Evolutionary conservation across 805 yeast species (phyloP).

Genomic region (Pichia scutulata): DNA sequence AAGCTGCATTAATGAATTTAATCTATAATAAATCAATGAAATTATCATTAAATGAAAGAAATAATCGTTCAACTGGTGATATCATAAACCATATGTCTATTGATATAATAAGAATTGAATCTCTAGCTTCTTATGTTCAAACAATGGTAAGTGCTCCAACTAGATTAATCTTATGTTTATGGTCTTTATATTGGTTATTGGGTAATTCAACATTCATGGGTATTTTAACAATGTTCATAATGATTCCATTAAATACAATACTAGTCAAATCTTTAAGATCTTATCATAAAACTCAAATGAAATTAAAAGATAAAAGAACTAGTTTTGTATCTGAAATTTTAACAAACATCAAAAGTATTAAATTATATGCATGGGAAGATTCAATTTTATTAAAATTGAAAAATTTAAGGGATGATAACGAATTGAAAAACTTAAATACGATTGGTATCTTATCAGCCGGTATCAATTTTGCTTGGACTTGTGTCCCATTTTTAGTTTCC

Average conservation of each 20-base stretch:
- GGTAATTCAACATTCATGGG: constrained; percentile 59
- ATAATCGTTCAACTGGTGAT: constrained; percentile 62
- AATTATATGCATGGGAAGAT: constrained; percentile 62
- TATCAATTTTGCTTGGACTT: constrained; percentile 50
- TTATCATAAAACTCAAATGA: constrained; percentile 51
- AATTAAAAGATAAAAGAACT: constrained; percentile 52
- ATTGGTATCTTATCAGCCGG: constrained; percentile 42
- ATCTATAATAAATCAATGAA: constrained; percentile 63
- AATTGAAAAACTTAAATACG: constrained; percentile 41
- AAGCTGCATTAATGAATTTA: constrained; percentile 58
- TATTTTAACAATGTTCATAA: constrained; percentile 39
- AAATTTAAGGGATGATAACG: constrained; percentile 50
- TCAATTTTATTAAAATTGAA: constrained; percentile 49
- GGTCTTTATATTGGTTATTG: constrained; percentile 46
- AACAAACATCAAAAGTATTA: constrained; percentile 53
- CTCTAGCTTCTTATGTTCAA: constrained; percentile 46
- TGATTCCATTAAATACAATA: constrained; percentile 51
- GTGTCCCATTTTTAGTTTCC: constrained; percentile 59
- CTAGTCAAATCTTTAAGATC: constrained; percentile 39
- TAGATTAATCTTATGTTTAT: constrained; percentile 43
- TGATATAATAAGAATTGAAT: constrained; percentile 61
- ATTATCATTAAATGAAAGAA: constrained; percentile 60
- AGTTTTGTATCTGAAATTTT: constrained; percentile 52
- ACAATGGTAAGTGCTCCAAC: constrained; percentile 53
- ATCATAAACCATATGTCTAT: constrained; percentile 73